These are phyloP conservation scores for Fonsecaea monophora DNA, from an alignment of 2,329 filamentous ascomycete genomes.

Conservation along the genomic window DNA sequence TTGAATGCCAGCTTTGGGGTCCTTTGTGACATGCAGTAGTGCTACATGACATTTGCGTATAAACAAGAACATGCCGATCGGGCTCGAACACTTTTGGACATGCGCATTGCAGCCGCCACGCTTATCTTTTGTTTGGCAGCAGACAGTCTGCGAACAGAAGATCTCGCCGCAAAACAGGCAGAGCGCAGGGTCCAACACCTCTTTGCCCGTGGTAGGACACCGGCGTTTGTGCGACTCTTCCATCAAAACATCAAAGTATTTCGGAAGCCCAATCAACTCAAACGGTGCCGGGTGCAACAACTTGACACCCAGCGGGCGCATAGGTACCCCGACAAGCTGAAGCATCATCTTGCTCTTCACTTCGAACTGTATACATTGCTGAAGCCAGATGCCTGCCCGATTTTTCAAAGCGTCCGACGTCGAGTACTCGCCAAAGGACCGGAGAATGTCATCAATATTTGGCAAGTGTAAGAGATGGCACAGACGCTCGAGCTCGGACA, in stretches of 20 bases:
- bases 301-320: slow-evolving; percentile 50
- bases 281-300: slow-evolving; percentile 88
- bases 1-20: slow-evolving; percentile 27
- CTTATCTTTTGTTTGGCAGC: slow-evolving; percentile 73
- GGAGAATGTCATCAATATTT: slow-evolving; percentile 78
- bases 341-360: slow-evolving; percentile 24
- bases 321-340: slow-evolving; percentile 46
- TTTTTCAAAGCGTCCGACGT: slow-evolving; percentile 53
- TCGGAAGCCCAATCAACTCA: slow-evolving; percentile 89
- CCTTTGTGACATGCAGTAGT: slow-evolving; percentile 69
- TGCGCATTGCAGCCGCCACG: slow-evolving; percentile 91
- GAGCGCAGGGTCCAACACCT: slow-evolving; percentile 86
- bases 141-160: slow-evolving; percentile 92
- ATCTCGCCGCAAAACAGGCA: slow-evolving; percentile 97
- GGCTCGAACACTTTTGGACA: slow-evolving; percentile 63
- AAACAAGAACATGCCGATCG: slow-evolving; percentile 88
- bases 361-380: slow-evolving; percentile 60
- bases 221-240: slow-evolving; percentile 84
- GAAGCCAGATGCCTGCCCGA: slow-evolving; percentile 74
- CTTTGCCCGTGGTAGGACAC: slow-evolving; percentile 89
- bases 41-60: slow-evolving; percentile 94
- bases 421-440: slow-evolving; percentile 56
- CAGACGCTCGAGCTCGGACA: slow-evolving; percentile 81
- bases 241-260: slow-evolving; percentile 89
- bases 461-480: slow-evolving; percentile 77